Base-by-base conservation (phyloP, 1,284 basidiomycete genomes). In the Rhodotorula sp. region DNA sequence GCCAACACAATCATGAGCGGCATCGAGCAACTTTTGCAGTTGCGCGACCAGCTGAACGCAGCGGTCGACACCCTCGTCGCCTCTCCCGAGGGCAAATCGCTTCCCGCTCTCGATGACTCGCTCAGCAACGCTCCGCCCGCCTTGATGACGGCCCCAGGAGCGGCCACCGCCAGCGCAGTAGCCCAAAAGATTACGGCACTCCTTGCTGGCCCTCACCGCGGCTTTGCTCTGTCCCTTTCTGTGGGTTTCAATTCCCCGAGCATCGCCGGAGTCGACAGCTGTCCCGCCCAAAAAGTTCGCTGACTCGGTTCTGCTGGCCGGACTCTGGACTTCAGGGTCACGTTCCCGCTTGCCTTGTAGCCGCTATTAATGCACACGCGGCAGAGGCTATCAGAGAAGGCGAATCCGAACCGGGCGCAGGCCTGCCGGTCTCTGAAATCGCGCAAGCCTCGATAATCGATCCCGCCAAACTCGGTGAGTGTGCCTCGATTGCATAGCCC, bases 381-480 rank as follows among this genome's bases (percentile, higher is more conserved):
- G 22, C 49, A 14, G 49, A 51, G n/a, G 49, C 49, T 10, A 51
- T 51, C 49, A 14, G 24, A 24, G 49, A 51, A 24, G 49, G 49
- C 4, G 49, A 51, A 24, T 2, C 6, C 20, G 49, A 61, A 12
- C 73, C 75, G 0, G 68, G 88, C 0, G 75, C 89, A 72, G 87
- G 88, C 73, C 85, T 88, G 33, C 77, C 24, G 3, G 57, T 42
- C n/a, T 12, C 82, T 18, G 81, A 83, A 18, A 85, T 90, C 64
- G 85, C 87, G 18, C 48, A 70, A 44, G 77, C 80, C 57, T 82
- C 80, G 69, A 83, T 80, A 80, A 86, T 55, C 77, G 82, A 64
- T 81, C 78, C 62, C 85, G 85, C 79, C 80, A 87, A 89, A 84
- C 69, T 85, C 85, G 83, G 90, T 90, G 22, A 55, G 64, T 54